phyloP scores from a whole-genome alignment of 192 early-diverging fungal genomes.

The Coemansia sp. region DNA sequence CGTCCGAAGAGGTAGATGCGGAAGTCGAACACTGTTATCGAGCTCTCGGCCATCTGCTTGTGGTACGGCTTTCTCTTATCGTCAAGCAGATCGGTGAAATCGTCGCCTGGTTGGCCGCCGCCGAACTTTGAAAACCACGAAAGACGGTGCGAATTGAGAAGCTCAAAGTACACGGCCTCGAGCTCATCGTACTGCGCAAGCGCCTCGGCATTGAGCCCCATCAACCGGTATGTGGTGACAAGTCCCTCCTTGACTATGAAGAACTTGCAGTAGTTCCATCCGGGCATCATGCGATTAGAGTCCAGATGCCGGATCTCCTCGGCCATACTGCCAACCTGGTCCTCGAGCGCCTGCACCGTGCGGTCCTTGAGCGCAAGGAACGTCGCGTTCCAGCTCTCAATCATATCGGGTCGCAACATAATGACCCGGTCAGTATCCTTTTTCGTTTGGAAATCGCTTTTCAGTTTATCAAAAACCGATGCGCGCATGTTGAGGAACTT shows the following conservation, averaged over 20 bases:
- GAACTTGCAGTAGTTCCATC: conserved; percentile 99
- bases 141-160: conserved; percentile 76
- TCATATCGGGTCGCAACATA: conserved; percentile 13
- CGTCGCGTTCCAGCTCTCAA: conserved; percentile 51
- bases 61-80: conserved; percentile 78
- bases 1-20: conserved; percentile 92
- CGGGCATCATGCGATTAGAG: conserved; percentile 89
- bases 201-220: conserved; percentile 87
- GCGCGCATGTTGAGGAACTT: conserved; percentile 63
- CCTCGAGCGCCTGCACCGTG: conserved; percentile 82
- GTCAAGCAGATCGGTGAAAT: conserved; percentile 80
- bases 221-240: conserved; percentile 80
- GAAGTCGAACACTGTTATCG: conserved; percentile 94
- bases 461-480: conserved; percentile 82
- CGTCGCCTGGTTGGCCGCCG: conserved; percentile 81
- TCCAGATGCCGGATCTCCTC: conserved; percentile 87
- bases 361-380: conserved; percentile 54
- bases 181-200: conserved; percentile 96
- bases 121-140: conserved; percentile 96
- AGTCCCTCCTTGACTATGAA: conserved; percentile 95
- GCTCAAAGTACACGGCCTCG: conserved; percentile 92
- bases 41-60: conserved; percentile 86
- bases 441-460: conserved; percentile 75
- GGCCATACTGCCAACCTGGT: conserved; percentile 35
- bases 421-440: conserved; percentile 37